Conservation (phyloP, 2,329 filamentous ascomycete species). For the Cryphonectria naterciae region DNA sequence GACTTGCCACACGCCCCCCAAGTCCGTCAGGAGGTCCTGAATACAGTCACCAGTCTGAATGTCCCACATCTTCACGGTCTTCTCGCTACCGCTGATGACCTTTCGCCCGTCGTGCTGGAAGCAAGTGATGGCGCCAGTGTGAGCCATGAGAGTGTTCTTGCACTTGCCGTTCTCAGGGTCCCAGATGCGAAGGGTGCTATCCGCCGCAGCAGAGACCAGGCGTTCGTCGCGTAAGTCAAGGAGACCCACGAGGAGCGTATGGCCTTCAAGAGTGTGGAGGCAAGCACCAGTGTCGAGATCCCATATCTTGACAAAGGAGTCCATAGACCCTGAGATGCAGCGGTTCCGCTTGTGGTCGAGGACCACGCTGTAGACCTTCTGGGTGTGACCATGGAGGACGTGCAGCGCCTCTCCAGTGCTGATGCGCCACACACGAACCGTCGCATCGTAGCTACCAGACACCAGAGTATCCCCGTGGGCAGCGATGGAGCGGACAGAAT, state of each 20-base stretch:
- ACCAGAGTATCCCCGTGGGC: conserved; percentile 95
- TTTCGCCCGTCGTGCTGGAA: conserved; percentile 98
- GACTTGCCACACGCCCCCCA: conserved; percentile 98
- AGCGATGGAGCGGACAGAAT: conserved; percentile 94
- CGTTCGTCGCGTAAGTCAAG: conserved; percentile 87
- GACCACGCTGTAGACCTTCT: conserved; percentile 97
- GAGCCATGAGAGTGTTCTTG: conserved; percentile 85
- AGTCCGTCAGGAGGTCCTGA: conserved; percentile 87
- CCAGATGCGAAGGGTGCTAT: conserved; percentile 95
- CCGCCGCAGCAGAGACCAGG: conserved; percentile 91
- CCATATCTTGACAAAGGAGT: conserved; percentile 98
- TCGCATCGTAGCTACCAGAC: conserved; percentile 94
- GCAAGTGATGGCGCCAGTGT: conserved; percentile 96
- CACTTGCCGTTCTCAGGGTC: conserved; percentile 92
- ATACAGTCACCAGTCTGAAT: conserved; percentile 89
- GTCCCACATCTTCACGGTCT: conserved; percentile 99
- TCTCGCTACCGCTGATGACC: conserved; percentile 93
- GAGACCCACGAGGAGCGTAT: conserved; percentile 88
- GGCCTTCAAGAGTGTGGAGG: conserved; percentile 88
- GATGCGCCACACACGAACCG: conserved; percentile 95
- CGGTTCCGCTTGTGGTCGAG: conserved; percentile 88
- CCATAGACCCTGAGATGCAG: conserved; percentile 98
- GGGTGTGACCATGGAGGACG: conserved; percentile 80
- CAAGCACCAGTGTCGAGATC: conserved; percentile 84
- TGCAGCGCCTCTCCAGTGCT: conserved; percentile 90